These are phyloP conservation scores for Chaetomium sp. DNA, from an alignment of 2,329 filamentous ascomycete species.

Conservation along the genomic window DNA sequence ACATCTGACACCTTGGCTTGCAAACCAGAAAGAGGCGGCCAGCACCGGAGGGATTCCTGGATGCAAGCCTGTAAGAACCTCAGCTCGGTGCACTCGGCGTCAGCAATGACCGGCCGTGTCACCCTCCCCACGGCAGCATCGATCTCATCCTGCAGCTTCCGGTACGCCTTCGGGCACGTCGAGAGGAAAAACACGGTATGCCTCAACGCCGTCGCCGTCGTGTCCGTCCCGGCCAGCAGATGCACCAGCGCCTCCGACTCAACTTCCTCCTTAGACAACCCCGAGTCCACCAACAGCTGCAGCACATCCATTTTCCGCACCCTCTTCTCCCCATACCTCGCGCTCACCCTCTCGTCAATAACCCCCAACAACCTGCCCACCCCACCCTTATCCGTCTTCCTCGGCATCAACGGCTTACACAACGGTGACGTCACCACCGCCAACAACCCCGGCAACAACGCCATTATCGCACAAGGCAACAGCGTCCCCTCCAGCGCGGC, in stretches of 20 bases:
- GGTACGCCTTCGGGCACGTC: not conserved
- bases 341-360: not conserved
- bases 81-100: not conserved
- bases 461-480: not conserved
- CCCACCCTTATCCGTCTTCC: not conserved
- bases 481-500: not conserved
- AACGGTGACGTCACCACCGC: not conserved
- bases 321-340: not conserved
- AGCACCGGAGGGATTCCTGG: not conserved
- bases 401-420: not conserved
- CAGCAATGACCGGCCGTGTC: not conserved
- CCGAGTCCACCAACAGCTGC: not conserved
- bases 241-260: slow-evolving; percentile 3
- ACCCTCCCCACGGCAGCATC: not conserved
- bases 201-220: slow-evolving; percentile 4
- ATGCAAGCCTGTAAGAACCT: slow-evolving; percentile 4
- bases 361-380: not conserved
- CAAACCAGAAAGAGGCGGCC: not conserved
- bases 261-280: not conserved
- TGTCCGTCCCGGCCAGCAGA: not conserved
- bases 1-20: not conserved
- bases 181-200: not conserved
- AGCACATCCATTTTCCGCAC: not conserved
- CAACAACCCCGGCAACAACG: not conserved
- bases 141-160: slow-evolving; percentile 3